Evolutionary conservation across 306 rosid genomes (phyloP).

Genomic region (Quercus bicolor): DNA sequence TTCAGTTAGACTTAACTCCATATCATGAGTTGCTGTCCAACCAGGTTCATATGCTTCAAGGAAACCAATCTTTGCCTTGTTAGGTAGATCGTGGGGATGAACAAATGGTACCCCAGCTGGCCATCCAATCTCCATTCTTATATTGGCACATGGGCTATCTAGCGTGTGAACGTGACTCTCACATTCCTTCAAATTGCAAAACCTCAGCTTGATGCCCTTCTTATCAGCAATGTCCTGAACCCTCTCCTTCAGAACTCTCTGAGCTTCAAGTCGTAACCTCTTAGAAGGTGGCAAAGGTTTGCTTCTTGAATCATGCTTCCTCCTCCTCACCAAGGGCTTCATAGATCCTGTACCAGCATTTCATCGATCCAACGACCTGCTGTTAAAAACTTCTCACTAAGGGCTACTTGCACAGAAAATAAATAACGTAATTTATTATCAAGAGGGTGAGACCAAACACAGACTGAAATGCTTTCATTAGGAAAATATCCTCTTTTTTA

Average conservation of each 20-base stretch:
- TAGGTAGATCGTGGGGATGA: conserved; percentile 97
- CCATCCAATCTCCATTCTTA: conserved; percentile 93
- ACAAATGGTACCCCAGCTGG: conserved; percentile 97
- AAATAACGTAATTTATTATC: conserved; percentile 27
- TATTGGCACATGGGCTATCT: conserved; percentile 91
- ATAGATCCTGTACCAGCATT: conserved; percentile 99
- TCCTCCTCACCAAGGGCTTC: conserved; percentile 66
- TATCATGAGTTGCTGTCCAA: conserved; percentile 88
- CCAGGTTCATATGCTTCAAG: conserved; percentile 99
- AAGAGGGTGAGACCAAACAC: background rate
- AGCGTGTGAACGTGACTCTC: conserved; percentile 74
- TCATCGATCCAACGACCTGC: conserved; percentile 99
- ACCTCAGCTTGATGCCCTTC: conserved; percentile 94
- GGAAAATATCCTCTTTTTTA: background rate
- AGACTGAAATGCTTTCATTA: background rate
- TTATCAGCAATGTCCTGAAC: conserved; percentile 98
- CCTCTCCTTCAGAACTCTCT: conserved; percentile 89
- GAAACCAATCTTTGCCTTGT: conserved; percentile 94
- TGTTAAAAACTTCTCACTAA: conserved; percentile 82
- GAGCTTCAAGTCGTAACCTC: conserved; percentile 97
- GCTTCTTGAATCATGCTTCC: conserved; percentile 72
- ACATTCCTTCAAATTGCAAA: conserved; percentile 94
- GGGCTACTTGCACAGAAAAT: conserved; percentile 47
- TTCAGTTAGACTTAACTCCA: conserved; percentile 60
- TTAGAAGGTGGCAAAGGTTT: conserved; percentile 98